Base-by-base conservation (phyloP, 108 stramenopile species). In the Conticribra guillardii region DNA sequence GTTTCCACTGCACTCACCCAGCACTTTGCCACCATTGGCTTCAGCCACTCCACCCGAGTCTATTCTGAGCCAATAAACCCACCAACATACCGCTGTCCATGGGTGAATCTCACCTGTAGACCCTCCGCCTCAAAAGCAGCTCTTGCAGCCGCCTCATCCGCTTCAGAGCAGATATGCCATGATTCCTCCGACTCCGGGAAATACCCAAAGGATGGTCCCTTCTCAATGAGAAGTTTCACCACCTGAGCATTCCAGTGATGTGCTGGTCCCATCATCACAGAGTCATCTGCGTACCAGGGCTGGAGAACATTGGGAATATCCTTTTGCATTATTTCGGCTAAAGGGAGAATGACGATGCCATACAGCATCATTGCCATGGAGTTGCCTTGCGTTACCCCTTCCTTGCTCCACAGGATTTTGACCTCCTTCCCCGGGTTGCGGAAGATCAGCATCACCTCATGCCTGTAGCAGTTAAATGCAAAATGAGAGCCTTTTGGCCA, bases 211-310 rank as follows among this genome's bases (percentile, higher is more conserved):
- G 14, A 26, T 3, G 54, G 54, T 4, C 54, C 54, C 54, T 28
- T 14, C 22, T 55, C 5, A 3, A 29, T 55, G 11, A 55, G 54
- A 4, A 55, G 26, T 14, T 28, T 27, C 26, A 55, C 23, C 4
- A 3, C 4, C 5, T 8, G 21, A 15, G 23, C 14, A 26, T 14
- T 27, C 14, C 26, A 11, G 15, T 3, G 3, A 29, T 26, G 23
- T 3, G n/a, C n/a, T n/a, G 14, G 21, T 11, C 67, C 80, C 9
- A 34, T 67, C 4, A 62, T 21, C 0, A 44, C 73, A 2, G 48
- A 21, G 53, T 81, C 80, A 41, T 81, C 73, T 2, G 80, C 73
- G 57, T 68, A 81, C 73, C 67, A 74, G 31, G 80, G 80, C 26
- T 69, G 72, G 15, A 48, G 4, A 2, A 68, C 58, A 15, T 31